Percentiles rank a stretch among this genome's conserved stretches.
Evolutionary conservation across 164 flowering plant genomes (phyloP).

Genomic region (Tetracentron sinense): DNA sequence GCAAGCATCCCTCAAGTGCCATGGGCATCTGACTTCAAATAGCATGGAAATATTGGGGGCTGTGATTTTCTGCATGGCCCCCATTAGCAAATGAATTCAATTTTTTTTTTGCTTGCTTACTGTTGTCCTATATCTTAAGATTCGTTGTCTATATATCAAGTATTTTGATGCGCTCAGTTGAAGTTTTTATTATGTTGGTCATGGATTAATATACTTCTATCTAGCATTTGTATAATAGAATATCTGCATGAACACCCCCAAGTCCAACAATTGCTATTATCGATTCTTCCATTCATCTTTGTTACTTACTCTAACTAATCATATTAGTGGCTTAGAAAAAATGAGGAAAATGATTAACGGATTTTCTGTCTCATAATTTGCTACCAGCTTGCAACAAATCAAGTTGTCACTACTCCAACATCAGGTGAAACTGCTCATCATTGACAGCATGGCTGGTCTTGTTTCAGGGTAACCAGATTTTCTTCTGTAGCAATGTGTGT

Average conservation of each 20-base stretch:
- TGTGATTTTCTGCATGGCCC: too few species aligned
- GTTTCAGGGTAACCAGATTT: constrained; percentile 45
- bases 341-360: not conserved
- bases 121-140: too few species aligned
- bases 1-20: too few species aligned
- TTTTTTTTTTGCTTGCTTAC: too few species aligned
- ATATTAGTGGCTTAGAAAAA: not conserved
- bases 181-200: too few species aligned
- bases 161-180: too few species aligned
- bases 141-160: too few species aligned
- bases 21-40: too few species aligned
- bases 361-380: constrained; percentile 2
- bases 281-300: not conserved
- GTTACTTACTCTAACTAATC: not conserved
- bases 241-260: not conserved
- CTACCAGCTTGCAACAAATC: constrained; percentile 67
- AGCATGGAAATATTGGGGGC: too few species aligned
- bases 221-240: too few species aligned
- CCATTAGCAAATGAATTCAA: too few species aligned
- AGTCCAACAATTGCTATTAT: not conserved
- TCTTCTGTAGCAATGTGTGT: not conserved
- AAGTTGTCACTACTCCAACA: constrained; percentile 62
- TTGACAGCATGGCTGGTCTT: constrained; percentile 90
- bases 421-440: constrained; percentile 70
- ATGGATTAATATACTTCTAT: too few species aligned